Conservation (phyloP, 1,284 basidiomycete genomes). For the Cryptococcus deneoformans region DNA sequence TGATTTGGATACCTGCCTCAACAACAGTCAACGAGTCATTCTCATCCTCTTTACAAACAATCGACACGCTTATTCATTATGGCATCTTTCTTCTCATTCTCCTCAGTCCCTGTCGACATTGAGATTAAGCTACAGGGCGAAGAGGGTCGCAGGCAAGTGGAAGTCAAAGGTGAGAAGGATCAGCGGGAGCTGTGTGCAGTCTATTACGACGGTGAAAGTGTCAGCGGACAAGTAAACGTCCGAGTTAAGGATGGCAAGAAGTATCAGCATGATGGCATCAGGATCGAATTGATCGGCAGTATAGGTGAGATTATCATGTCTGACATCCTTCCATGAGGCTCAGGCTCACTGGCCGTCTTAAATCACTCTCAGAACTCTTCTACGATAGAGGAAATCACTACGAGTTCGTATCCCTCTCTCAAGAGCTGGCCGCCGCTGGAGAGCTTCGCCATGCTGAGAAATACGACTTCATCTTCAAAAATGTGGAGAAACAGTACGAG, state of each 20-base stretch:
- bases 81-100: constrained; percentile 85
- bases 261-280: constrained; percentile 92
- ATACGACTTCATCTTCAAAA: constrained; percentile 96
- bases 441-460: constrained; percentile 94
- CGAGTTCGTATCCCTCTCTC: constrained; percentile 92
- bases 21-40: no score
- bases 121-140: constrained; percentile 86
- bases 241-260: constrained; percentile 94
- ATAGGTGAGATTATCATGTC: constrained; percentile 64
- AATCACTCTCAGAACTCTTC: constrained; percentile 69
- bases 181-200: constrained; percentile 80
- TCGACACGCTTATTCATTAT: constrained; percentile 47
- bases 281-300: constrained; percentile 95
- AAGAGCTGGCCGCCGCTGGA: constrained; percentile 89
- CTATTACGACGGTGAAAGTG: constrained; percentile 91
- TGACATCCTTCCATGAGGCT: background rate
- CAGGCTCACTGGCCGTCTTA: background rate
- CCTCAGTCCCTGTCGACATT: constrained; percentile 78
- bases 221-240: constrained; percentile 83
- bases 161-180: constrained; percentile 67
- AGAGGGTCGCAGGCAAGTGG: constrained; percentile 73
- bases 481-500: constrained; percentile 98
- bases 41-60: background rate
- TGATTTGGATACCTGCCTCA: no score
- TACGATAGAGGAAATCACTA: constrained; percentile 85